phyloP scores from a whole-genome alignment of 2,329 filamentous ascomycete genomes.

The Venturia asperata region DNA sequence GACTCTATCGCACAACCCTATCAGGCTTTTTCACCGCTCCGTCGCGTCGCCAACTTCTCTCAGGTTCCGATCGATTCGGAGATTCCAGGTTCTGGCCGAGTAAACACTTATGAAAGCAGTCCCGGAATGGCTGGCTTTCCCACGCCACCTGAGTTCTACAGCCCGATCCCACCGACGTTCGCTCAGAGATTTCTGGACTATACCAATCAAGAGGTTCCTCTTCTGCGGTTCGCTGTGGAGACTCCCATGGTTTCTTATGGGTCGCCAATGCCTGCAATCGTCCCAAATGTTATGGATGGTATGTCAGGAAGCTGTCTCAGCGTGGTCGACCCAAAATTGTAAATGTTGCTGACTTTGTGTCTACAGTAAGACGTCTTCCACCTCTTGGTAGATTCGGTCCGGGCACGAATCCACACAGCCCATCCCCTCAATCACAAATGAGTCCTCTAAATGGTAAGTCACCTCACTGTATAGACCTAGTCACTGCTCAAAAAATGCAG shows the following conservation, averaged over 20 bases:
- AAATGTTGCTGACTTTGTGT: neutral
- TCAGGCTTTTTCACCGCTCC: neutral
- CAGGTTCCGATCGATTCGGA: neutral
- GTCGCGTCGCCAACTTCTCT: neutral
- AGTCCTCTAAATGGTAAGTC: neutral
- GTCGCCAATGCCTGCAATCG: neutral
- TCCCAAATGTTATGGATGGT: neutral
- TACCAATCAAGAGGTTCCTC: neutral
- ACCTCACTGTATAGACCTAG: neutral
- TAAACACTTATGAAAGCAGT: neutral
- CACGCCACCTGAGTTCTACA: constrained; percentile 1
- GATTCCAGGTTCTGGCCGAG: neutral
- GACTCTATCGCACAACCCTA: neutral
- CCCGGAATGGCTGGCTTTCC: constrained; percentile 5
- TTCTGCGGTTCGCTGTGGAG: neutral
- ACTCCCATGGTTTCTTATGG: neutral
- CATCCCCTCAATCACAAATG: neutral
- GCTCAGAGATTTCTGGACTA: neutral
- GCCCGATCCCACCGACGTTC: neutral
- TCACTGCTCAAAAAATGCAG: neutral
- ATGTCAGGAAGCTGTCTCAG: neutral
- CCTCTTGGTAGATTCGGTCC: neutral
- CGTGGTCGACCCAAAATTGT: no score
- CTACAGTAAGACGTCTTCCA: neutral
- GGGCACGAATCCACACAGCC: constrained; percentile 1